Percentiles rank a stretch among this genome's conserved stretches.
Evolutionary conservation across 2,329 filamentous ascomycete genomes (phyloP).

Genomic region (Elsinoe perseae): DNA sequence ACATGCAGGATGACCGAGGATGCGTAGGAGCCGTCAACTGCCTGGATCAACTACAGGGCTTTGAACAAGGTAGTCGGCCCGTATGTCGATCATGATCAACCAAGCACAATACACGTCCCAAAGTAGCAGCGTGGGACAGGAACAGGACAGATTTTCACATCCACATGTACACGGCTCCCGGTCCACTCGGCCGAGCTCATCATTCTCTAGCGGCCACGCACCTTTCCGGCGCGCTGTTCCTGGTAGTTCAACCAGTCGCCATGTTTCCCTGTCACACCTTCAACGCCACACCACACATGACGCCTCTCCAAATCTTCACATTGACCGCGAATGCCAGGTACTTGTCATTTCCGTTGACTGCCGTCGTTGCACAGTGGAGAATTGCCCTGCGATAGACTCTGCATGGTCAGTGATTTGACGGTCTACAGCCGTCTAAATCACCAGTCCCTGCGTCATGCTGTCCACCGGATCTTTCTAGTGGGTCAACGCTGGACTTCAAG

Average conservation of each 20-base stretch:
- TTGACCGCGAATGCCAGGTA: not conserved
- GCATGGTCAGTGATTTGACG: not conserved
- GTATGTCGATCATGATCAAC: slow-evolving; percentile 11
- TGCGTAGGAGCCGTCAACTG: not conserved
- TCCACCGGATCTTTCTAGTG: not conserved
- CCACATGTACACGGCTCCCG: not conserved
- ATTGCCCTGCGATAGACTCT: slow-evolving; percentile 1
- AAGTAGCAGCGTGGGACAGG: not conserved
- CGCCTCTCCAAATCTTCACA: not conserved
- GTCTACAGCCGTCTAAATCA: not conserved
- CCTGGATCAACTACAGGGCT: not conserved
- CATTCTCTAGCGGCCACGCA: not conserved
- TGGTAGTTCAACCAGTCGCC: slow-evolving; percentile 14
- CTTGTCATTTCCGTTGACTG: not conserved
- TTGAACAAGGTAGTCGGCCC: not conserved
- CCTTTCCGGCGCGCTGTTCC: not conserved
- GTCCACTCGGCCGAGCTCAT: slow-evolving; percentile 9
- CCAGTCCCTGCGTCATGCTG: not conserved
- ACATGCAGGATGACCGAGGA: not conserved
- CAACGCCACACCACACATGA: slow-evolving; percentile 10
- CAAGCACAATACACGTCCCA: slow-evolving; percentile 5
- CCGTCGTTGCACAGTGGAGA: not conserved
- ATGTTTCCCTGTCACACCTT: slow-evolving; percentile 6
- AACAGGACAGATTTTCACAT: slow-evolving; percentile 3
- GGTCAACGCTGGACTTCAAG: not conserved